Evolutionary conservation across 164 flowering plant genomes (phyloP).

Genomic region (Macadamia integrifolia): DNA sequence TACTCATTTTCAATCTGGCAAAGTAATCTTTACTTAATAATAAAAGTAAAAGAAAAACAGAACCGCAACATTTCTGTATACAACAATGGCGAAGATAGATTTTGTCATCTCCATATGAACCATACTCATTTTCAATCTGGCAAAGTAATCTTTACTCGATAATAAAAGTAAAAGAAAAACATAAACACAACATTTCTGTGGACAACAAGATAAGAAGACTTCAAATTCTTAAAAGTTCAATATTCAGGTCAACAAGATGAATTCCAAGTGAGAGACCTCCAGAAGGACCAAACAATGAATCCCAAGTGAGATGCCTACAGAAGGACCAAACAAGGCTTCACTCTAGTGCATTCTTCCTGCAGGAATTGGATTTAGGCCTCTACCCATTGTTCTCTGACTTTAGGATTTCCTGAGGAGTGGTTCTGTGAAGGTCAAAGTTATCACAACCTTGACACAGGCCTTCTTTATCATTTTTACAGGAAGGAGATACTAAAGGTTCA

Average conservation of each 20-base stretch:
- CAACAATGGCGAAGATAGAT: conserved; percentile 54
- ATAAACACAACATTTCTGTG: neutral
- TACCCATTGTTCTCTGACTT: too few relatives aligned
- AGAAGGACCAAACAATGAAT: neutral
- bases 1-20: conserved; percentile 93
- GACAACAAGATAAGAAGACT: neutral
- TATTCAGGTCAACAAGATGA: neutral
- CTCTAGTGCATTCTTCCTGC: too few relatives aligned
- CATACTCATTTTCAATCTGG: conserved; percentile 97
- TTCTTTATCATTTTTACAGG: too few relatives aligned
- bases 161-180: neutral
- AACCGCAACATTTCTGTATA: neutral
- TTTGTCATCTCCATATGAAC: conserved; percentile 90
- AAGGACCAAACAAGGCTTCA: too few relatives aligned
- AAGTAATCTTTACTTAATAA: neutral
- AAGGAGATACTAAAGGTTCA: too few relatives aligned
- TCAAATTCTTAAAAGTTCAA: neutral
- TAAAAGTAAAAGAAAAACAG: neutral
- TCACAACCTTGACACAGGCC: too few relatives aligned
- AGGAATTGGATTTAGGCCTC: too few relatives aligned
- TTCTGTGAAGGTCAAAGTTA: too few relatives aligned
- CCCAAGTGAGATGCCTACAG: neutral
- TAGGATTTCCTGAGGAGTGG: too few relatives aligned
- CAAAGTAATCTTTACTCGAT: conserved; percentile 3
- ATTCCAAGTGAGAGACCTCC: neutral